Evolutionary conservation across 2,329 filamentous ascomycete species (phyloP), one percentile per base, ranked within the genome.

Genomic region (Bipolaris oryzae): DNA sequence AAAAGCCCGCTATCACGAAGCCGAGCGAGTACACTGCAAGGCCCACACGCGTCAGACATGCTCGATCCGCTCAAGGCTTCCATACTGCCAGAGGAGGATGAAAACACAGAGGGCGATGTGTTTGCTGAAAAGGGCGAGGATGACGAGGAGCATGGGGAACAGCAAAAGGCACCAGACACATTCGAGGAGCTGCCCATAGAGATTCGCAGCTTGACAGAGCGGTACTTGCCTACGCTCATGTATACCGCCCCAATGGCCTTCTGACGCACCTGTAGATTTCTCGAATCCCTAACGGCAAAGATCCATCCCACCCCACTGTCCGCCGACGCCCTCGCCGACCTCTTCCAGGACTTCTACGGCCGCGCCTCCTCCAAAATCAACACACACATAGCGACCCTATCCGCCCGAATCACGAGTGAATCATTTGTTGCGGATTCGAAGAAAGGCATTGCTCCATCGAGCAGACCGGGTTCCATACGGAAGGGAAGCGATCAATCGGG

Each of bases 341-440:
- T 95, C 50, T 98, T 98, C 73, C 95, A 99, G 77, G 92, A 96
- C 55, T 99, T 98, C 75, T 99, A 99, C 73, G 80, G 84, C 39
- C 85, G 88, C 54, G 91, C 93, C 20, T 89, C 92, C 10, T 84
- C 87, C 1, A 91, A 95, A 67, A 93, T 98, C 57, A 85, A 87
- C 50, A 96, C 92, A 0, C 93, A 98, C 74, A 91, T 97, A 62
- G 89, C 89, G 34, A 86, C 89, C 2, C 81, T 97, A 13, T 89
- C 90, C 2, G 89, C 88, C 18, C 85, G 87, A 39, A 86, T 95
- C 64, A 89, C 85, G 56, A 88, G 91, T 34, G 87, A 89, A 59
- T 80, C 84, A n/a, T 68, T 61, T 47, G 55, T 67, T 25, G 51
- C 63, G 7, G 58, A 64, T 18, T 43, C 65, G 2, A 72, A 68